Evolutionary conservation across 2,329 filamentous ascomycete genomes (phyloP), one percentile per base, ranked within the genome.

Genomic region (Microthyrium microscopicum): DNA sequence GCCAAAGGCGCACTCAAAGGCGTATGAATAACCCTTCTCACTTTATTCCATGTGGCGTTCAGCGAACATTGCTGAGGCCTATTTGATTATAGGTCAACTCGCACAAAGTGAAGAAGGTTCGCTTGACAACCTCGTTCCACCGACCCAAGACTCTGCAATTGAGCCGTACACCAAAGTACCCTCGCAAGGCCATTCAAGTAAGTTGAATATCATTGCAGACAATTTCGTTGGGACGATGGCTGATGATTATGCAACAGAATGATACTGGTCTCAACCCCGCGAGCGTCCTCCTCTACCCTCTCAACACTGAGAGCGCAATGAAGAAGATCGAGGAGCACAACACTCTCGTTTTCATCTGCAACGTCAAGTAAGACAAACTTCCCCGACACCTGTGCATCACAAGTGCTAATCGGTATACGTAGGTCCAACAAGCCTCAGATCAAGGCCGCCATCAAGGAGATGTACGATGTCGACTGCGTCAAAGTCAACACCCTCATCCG

Each of bases 301-400:
- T 98, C 58, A 98, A 98, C 78, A 98, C 89, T 41, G 89, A 98
- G 79, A 89, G 79, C 57, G 89, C 91, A 56, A 95, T 98, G 87
- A 98, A 98, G 83, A 94, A 94, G 80, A 94, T 98, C 52, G 89
- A 98, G 73, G 89, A 98, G 79, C 85, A 98, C 77, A 98, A 98
- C 76, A 98, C 89, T 49, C 76, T 98, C 34, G 83, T 92, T 58
- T 94, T 94, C 73, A 92, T 93, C 51, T 83, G 91, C 56, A 80
- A 94, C 51, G 68, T 87, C 62, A 56, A 57, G 52, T 20, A 35
- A 11, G 27, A 9, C 27, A 17, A 9, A 16, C 16, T 16, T 29
- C 9, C 27, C 9, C 9, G 11, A 9, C 16, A n/a, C n/a, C n/a
- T n/a, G n/a, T n/a, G n/a, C 5, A 5, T 9, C 18, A 9, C 4